Percentiles rank a stretch among this genome's conserved stretches.
Evolutionary conservation across 2,329 filamentous ascomycete species (phyloP).

Genomic region (Hirsutella thompsonii): DNA sequence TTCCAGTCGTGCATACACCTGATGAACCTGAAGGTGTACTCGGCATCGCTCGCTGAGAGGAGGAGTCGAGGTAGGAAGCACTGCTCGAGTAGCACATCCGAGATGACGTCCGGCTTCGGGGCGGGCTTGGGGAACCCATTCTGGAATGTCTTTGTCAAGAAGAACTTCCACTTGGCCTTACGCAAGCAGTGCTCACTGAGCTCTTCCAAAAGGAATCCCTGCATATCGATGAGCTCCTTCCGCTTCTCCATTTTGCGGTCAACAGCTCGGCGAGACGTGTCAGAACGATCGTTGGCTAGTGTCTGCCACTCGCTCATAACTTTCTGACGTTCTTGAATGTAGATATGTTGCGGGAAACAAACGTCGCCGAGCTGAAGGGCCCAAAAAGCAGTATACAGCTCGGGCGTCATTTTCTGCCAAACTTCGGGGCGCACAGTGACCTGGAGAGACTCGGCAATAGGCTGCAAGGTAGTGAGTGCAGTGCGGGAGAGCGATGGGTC

Average conservation of each 20-base stretch:
- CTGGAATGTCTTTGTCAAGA: conserved; percentile 63
- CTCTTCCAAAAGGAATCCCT: conserved; percentile 60
- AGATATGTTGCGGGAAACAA: conserved; percentile 61
- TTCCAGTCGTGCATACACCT: conserved; percentile 77
- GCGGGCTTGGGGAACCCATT: conserved; percentile 63
- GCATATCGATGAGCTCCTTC: conserved; percentile 54
- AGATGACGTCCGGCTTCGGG: conserved; percentile 51
- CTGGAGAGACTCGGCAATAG: conserved; percentile 58
- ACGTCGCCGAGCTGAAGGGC: conserved; percentile 74
- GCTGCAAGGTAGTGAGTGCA: conserved; percentile 38
- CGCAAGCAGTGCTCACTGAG: conserved; percentile 55
- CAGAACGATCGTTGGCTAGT: conserved; percentile 57
- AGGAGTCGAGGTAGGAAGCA: conserved; percentile 84
- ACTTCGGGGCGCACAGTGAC: conserved; percentile 46
- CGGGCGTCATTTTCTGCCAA: conserved; percentile 59
- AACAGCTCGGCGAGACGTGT: conserved; percentile 55
- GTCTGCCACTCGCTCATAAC: conserved; percentile 54
- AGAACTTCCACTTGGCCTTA: conserved; percentile 52
- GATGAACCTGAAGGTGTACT: conserved; percentile 78
- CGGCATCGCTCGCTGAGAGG: conserved; percentile 74
- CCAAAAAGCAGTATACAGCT: conserved; percentile 90
- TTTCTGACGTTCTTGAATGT: conserved; percentile 60
- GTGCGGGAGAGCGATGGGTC: conserved; percentile 19
- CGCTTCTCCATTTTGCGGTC: conserved; percentile 52
- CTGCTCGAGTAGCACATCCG: conserved; percentile 71